Percentiles rank a stretch among this genome's conserved stretches.
phyloP scores from a whole-genome alignment of 805 yeast genomes.

The Candida xiaguanensis region DNA sequence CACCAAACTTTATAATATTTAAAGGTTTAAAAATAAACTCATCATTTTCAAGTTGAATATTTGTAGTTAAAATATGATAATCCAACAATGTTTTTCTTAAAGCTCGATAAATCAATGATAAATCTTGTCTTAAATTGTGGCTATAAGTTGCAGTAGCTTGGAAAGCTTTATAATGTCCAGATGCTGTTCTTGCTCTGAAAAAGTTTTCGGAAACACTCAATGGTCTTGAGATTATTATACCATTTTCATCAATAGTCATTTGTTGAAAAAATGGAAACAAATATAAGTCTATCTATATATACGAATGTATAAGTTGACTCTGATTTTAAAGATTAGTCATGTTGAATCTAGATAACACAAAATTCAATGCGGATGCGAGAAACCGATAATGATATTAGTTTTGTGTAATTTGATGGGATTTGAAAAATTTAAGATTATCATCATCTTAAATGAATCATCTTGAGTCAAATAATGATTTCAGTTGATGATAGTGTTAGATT shows the following conservation, averaged over 20 bases:
- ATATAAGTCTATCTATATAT: no score
- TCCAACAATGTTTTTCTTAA: slow-evolving; percentile 30
- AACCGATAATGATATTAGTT: not conserved
- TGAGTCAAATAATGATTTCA: no score
- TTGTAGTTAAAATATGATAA: slow-evolving; percentile 30
- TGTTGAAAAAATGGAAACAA: no score
- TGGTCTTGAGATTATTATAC: slow-evolving; percentile 16
- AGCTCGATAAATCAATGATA: slow-evolving; percentile 20
- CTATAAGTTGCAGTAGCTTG: slow-evolving; percentile 31
- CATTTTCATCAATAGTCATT: slow-evolving; percentile 1
- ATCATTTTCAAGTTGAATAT: slow-evolving; percentile 19
- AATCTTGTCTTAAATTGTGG: slow-evolving; percentile 13
- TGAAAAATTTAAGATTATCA: not conserved
- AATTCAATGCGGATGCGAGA: not conserved
- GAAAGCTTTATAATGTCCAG: slow-evolving; percentile 29
- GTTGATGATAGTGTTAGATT: no score
- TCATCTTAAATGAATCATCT: no score
- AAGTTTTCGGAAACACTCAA: slow-evolving; percentile 31
- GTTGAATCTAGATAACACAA: not conserved
- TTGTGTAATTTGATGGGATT: not conserved
- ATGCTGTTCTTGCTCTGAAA: slow-evolving; percentile 29
- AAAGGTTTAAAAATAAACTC: slow-evolving; percentile 23
- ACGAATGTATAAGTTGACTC: not conserved
- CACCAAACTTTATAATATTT: slow-evolving; percentile 18
- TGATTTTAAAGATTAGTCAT: not conserved